phyloP scores from a whole-genome alignment of 2,329 filamentous ascomycete species.

The Septoria petroselini region DNA sequence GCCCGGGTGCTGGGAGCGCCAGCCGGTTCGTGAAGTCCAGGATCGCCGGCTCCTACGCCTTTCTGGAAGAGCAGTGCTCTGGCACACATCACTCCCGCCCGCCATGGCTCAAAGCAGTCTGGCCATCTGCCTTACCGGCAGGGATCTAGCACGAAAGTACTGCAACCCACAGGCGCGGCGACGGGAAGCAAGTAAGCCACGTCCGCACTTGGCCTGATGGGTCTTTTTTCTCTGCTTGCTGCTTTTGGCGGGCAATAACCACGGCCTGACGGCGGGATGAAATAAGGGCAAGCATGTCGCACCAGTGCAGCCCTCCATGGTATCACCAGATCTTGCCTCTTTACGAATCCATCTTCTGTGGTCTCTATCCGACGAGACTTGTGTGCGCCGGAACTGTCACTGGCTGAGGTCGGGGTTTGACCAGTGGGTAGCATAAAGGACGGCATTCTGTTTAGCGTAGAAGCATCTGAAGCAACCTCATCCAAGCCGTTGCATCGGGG shows the following conservation, averaged over 20 bases:
- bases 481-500: conserved; percentile 21
- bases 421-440: conserved; percentile 31
- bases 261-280: conserved; percentile 28
- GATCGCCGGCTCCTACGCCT: conserved; percentile 26
- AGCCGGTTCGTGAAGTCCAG: conserved; percentile 33
- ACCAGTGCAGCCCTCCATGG: conserved; percentile 35
- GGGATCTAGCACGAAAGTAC: conserved; percentile 40
- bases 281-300: conserved; percentile 34
- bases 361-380: conserved; percentile 34
- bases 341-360: conserved; percentile 33
- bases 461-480: conserved; percentile 24
- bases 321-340: conserved; percentile 38
- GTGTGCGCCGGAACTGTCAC: conserved; percentile 37
- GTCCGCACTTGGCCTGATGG: conserved; percentile 41
- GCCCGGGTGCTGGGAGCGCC: conserved; percentile 31
- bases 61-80: conserved; percentile 27
- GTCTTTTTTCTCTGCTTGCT: conserved; percentile 37
- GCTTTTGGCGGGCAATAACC: conserved; percentile 34
- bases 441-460: conserved; percentile 22
- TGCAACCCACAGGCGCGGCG: conserved; percentile 46
- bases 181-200: conserved; percentile 39
- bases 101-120: conserved; percentile 30
- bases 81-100: conserved; percentile 23
- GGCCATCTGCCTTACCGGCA: conserved; percentile 33
- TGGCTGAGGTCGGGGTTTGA: conserved; percentile 30